Conservation (phyloP, 805 yeast species). For the Candida yuanshanica region DNA sequence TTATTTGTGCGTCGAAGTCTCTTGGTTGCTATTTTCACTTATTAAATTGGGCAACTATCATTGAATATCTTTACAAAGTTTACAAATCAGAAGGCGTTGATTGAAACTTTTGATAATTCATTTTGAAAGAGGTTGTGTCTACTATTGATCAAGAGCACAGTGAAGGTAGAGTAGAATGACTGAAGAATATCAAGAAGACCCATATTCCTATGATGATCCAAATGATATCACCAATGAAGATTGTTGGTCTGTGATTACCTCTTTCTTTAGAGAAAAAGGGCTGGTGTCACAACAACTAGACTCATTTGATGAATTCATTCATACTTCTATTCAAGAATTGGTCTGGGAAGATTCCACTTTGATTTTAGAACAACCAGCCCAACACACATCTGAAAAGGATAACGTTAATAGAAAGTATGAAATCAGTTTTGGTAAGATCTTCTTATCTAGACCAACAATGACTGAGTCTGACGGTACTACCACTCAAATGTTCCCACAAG, state of each 20-base stretch:
- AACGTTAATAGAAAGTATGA: slow-evolving; percentile 89
- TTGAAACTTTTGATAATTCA: background rate
- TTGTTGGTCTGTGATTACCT: slow-evolving; percentile 97
- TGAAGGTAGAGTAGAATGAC: slow-evolving; percentile 9
- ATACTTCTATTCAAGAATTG: slow-evolving; percentile 92
- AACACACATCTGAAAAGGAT: slow-evolving; percentile 88
- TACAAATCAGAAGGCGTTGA: background rate
- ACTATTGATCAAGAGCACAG: background rate
- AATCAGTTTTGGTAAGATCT: slow-evolving; percentile 96
- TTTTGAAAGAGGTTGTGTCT: background rate
- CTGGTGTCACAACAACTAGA: slow-evolving; percentile 97
- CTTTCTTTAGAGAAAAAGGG: slow-evolving; percentile 95
- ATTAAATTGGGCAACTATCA: background rate
- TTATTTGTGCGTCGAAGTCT: background rate
- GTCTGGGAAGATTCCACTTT: slow-evolving; percentile 93
- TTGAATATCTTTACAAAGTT: background rate
- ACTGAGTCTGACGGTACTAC: slow-evolving; percentile 99
- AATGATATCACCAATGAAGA: slow-evolving; percentile 89
- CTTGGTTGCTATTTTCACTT: background rate
- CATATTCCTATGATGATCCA: slow-evolving; percentile 46
- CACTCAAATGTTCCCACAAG: slow-evolving; percentile 97
- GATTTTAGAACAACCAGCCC: slow-evolving; percentile 96
- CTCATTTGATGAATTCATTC: slow-evolving; percentile 96
- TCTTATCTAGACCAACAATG: slow-evolving; percentile 93
- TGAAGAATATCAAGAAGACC: slow-evolving; percentile 44